phyloP scores from a whole-genome alignment of 805 yeast species.

The Grigorovia humatica region DNA sequence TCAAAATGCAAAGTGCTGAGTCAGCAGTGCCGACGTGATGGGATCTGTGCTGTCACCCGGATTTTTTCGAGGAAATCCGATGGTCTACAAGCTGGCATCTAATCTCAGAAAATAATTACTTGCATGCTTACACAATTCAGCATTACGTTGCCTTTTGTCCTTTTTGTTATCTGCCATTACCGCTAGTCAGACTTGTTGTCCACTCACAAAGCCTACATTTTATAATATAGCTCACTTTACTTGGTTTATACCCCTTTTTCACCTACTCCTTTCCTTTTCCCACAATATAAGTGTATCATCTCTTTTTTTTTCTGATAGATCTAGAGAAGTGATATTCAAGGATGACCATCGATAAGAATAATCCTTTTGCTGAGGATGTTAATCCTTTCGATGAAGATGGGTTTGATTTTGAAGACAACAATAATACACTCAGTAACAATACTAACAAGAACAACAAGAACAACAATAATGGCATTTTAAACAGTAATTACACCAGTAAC shows the following conservation, averaged over 20 bases:
- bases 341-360: slow-evolving; percentile 3
- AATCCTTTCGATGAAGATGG: slow-evolving; percentile 20
- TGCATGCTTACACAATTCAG: background rate
- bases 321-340: background rate
- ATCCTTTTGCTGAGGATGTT: slow-evolving; percentile 3
- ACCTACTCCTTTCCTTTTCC: background rate
- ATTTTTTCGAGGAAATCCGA: background rate
- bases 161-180: too few species aligned
- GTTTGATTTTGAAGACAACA: slow-evolving; percentile 17
- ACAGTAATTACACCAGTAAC: background rate
- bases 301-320: background rate
- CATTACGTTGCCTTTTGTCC: background rate
- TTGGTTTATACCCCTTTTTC: background rate
- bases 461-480: background rate
- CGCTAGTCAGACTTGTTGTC: too few species aligned
- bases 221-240: too few species aligned
- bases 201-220: too few species aligned
- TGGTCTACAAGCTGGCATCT: background rate
- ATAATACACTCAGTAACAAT: slow-evolving; percentile 1
- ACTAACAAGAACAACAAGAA: too few species aligned
- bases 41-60: background rate
- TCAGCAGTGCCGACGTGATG: too few species aligned
- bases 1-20: too few species aligned
- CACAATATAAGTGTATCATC: too few species aligned
- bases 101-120: background rate